Evolutionary conservation across 2,329 filamentous ascomycete species (phyloP).

Genomic region (Verticillium nonalfalfae): DNA sequence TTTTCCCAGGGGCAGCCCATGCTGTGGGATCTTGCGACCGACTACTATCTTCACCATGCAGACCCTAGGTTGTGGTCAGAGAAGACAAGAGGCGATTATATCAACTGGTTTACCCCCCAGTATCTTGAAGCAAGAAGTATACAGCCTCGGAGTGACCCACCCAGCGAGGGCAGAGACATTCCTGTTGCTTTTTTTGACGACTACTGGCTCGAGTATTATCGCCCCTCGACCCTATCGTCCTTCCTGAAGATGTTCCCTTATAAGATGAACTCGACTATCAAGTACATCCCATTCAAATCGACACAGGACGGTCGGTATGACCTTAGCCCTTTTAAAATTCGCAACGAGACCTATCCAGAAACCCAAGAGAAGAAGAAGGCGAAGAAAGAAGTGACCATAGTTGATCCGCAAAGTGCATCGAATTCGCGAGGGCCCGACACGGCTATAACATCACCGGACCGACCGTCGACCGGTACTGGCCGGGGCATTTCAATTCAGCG

Average conservation of each 20-base stretch:
- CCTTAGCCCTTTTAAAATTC: slow-evolving; percentile 80
- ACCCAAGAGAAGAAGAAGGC: slow-evolving; percentile 53
- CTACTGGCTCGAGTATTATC: slow-evolving; percentile 97
- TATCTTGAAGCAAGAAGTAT: slow-evolving; percentile 23
- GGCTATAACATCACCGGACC: slow-evolving; percentile 30
- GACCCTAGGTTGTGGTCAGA: slow-evolving; percentile 70
- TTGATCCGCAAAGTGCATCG: slow-evolving; percentile 47
- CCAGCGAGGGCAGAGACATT: slow-evolving; percentile 29
- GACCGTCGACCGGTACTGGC: slow-evolving; percentile 18
- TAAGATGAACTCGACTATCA: slow-evolving; percentile 84
- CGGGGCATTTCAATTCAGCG: slow-evolving; percentile 35
- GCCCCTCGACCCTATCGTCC: slow-evolving; percentile 79
- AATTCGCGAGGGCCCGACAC: slow-evolving; percentile 20
- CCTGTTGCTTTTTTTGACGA: slow-evolving; percentile 69
- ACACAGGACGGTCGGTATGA: slow-evolving; percentile 72
- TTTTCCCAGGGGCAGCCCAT: slow-evolving; percentile 83
- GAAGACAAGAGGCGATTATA: slow-evolving; percentile 63
- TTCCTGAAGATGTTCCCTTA: slow-evolving; percentile 90
- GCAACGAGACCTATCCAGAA: slow-evolving; percentile 56
- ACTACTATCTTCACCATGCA: slow-evolving; percentile 93
- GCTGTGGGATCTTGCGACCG: slow-evolving; percentile 92
- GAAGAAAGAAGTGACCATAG: slow-evolving; percentile 65
- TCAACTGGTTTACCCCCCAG: slow-evolving; percentile 78
- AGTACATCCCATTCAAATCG: slow-evolving; percentile 71
- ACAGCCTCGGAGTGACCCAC: slow-evolving; percentile 31